A percentile compares a stretch with the other conserved stretches of the same genome.
These are phyloP conservation scores for Ceriops decandra DNA, from an alignment of 345 rosid species.

Conservation along the genomic window DNA sequence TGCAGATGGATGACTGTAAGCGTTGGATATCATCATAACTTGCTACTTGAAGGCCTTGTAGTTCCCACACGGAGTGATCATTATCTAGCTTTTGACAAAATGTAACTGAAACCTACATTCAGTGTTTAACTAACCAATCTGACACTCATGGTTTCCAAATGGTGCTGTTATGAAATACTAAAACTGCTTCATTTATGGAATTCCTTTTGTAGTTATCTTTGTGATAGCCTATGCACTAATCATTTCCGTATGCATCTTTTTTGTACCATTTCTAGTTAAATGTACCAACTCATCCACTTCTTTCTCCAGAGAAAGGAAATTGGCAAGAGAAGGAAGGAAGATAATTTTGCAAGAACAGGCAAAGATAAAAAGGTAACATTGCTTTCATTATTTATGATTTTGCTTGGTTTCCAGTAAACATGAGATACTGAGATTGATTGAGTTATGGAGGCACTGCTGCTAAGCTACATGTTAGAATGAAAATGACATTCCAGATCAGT, in stretches of 20 bases:
- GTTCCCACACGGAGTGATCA: not conserved
- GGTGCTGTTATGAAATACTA: not conserved
- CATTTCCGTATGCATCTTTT: not conserved
- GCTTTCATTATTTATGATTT: not conserved
- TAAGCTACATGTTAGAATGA: no score
- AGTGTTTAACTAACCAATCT: not conserved
- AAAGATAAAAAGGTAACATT: constrained; percentile 59
- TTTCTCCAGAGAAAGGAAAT: constrained; percentile 58
- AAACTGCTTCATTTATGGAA: not conserved
- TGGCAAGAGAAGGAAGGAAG: constrained; percentile 72
- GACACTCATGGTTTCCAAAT: not conserved
- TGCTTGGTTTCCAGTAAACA: not conserved
- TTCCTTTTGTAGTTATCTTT: not conserved
- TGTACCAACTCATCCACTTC: constrained; percentile 1
- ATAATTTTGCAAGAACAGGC: constrained; percentile 41
- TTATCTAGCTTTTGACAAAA: not conserved
- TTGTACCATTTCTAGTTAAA: not conserved
- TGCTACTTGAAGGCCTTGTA: constrained; percentile 8
- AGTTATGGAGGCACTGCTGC: not conserved
- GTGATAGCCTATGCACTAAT: not conserved
- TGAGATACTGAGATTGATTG: not conserved
- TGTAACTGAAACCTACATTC: not conserved
- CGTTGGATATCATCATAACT: constrained; percentile 7
- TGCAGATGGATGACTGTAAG: constrained; percentile 67
- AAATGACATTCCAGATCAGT: no score